A percentile compares a stretch with the other conserved stretches of the same genome.
Conservation (phyloP, 352 stramenopile genomes). For the Lagenidium giganteum region DNA sequence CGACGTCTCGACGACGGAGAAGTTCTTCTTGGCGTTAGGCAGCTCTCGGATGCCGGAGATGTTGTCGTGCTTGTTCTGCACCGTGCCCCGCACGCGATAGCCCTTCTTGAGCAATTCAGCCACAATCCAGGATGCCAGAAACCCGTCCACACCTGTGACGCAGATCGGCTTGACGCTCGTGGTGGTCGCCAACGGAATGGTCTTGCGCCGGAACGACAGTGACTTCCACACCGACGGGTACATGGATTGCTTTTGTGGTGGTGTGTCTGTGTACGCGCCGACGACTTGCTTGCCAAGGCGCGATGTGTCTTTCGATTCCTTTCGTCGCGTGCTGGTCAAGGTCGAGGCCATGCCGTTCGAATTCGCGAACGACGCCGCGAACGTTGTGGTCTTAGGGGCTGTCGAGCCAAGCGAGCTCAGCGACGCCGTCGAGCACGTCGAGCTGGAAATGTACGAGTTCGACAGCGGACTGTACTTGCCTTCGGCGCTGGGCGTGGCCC, state of each 20-base stretch:
- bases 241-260: too few relatives aligned
- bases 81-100: constrained; percentile 66
- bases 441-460: too few relatives aligned
- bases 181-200: constrained; percentile 51
- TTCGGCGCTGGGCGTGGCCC: too few relatives aligned
- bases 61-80: constrained; percentile 75
- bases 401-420: too few relatives aligned
- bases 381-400: constrained; percentile 19
- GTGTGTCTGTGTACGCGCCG: constrained; percentile 13
- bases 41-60: constrained; percentile 57
- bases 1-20: constrained; percentile 73
- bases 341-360: constrained; percentile 15
- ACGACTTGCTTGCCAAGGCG: constrained; percentile 9
- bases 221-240: constrained; percentile 67
- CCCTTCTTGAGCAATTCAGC: constrained; percentile 52
- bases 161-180: constrained; percentile 65
- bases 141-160: constrained; percentile 70
- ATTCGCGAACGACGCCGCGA: constrained; percentile 13
- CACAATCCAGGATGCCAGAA: constrained; percentile 73
- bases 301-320: constrained; percentile 27
- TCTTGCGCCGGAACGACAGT: constrained; percentile 61
- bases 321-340: constrained; percentile 11
- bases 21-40: constrained; percentile 58
- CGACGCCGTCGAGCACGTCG: too few relatives aligned
- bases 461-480: too few relatives aligned